Evolutionary conservation across 345 rosid species (phyloP).

Genomic region (Linum tenue): DNA sequence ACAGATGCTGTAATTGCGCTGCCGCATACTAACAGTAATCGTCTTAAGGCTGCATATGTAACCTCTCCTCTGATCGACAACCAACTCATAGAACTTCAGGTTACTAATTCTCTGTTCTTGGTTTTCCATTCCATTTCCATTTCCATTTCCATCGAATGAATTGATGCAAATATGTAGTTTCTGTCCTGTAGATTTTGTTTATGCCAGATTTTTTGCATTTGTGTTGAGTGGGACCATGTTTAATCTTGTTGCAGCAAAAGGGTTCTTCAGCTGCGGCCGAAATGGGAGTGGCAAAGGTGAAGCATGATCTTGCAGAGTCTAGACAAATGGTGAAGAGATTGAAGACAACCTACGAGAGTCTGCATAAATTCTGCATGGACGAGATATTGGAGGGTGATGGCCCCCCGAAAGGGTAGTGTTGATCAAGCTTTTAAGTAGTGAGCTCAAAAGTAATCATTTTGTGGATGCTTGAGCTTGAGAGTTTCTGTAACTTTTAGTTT

Average conservation of each 20-base stretch:
- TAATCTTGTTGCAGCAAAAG: not conserved
- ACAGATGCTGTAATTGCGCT: slow-evolving; percentile 33
- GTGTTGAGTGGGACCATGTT: not conserved
- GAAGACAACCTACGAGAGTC: slow-evolving; percentile 51
- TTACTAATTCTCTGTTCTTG: slow-evolving; percentile 14
- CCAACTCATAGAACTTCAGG: slow-evolving; percentile 72
- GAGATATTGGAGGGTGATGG: slow-evolving; percentile 41
- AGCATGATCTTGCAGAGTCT: slow-evolving; percentile 33
- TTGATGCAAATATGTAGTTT: no score
- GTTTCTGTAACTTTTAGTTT: no score
- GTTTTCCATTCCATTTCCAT: not conserved
- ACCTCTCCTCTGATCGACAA: slow-evolving; percentile 37
- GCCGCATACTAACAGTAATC: slow-evolving; percentile 18
- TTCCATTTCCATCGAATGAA: not conserved
- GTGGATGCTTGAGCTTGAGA: no score
- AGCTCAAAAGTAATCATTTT: no score
- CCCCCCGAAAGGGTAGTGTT: not conserved
- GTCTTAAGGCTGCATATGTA: slow-evolving; percentile 22
- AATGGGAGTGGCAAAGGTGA: slow-evolving; percentile 56
- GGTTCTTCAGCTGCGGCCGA: slow-evolving; percentile 54
- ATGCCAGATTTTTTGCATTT: not conserved
- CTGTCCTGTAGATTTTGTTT: not conserved
- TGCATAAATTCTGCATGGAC: slow-evolving; percentile 45
- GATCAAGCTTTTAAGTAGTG: not conserved
- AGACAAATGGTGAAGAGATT: slow-evolving; percentile 42